phyloP scores from a whole-genome alignment of 305 asterid genomes.

The Fraxinus sp. region DNA sequence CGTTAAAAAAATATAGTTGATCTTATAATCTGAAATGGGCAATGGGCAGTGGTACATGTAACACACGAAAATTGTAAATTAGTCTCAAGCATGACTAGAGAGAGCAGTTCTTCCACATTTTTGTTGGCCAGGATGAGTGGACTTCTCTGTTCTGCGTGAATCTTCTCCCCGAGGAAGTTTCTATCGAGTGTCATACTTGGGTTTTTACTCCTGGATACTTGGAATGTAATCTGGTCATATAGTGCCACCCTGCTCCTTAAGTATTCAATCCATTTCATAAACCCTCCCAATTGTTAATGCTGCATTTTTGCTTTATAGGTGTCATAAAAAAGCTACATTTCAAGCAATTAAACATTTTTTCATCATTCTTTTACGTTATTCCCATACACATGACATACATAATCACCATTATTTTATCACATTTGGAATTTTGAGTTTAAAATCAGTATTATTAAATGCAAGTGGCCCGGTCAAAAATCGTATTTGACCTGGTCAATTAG shows the following conservation, averaged over 20 bases:
- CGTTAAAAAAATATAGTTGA: slow-evolving; percentile 1
- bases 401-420: background rate
- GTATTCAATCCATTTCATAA: slow-evolving; percentile 4
- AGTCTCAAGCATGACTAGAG: background rate
- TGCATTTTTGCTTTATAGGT: background rate
- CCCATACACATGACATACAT: background rate
- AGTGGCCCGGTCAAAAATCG: too few species aligned
- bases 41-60: background rate
- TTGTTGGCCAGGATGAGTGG: background rate
- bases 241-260: background rate
- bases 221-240: background rate
- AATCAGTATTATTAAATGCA: too few species aligned
- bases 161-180: background rate
- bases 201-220: background rate
- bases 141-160: background rate
- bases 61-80: background rate
- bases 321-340: background rate
- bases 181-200: background rate
- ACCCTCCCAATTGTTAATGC: background rate
- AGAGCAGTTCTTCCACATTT: background rate
- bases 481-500: too few species aligned
- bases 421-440: background rate
- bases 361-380: background rate
- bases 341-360: background rate
- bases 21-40: slow-evolving; percentile 12